Conservation (phyloP, 306 rosid genomes). For the Prunus padus region DNA sequence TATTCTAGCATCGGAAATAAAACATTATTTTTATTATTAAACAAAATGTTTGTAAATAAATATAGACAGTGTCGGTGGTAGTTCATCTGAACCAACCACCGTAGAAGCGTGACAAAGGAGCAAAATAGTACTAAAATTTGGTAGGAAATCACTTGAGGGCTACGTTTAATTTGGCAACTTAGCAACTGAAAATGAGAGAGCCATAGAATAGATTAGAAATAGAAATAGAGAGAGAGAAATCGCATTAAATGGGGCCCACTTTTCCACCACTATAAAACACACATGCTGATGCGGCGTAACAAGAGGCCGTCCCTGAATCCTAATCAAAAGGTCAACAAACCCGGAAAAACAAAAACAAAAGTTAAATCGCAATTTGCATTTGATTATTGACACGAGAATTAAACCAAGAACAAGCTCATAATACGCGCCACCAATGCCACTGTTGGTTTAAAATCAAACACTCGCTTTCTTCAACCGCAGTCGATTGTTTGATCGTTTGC, state of each 20-base stretch:
- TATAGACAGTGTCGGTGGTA: too few relatives aligned
- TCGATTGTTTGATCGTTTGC: neutral
- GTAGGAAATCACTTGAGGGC: neutral
- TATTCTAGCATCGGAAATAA: too few relatives aligned
- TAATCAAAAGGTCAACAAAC: neutral
- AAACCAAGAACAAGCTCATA: neutral
- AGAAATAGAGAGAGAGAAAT: neutral
- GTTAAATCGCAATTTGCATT: neutral
- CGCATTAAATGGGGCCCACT: neutral
- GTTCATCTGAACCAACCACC: too few relatives aligned
- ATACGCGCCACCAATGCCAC: conserved; percentile 13
- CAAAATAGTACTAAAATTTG: neutral
- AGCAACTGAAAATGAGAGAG: neutral
- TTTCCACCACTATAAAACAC: neutral
- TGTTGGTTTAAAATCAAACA: neutral
- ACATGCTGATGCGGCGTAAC: neutral
- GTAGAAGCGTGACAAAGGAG: neutral
- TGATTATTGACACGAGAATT: neutral
- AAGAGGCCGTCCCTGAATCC: neutral
- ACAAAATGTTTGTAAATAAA: too few relatives aligned
- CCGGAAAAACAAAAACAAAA: neutral
- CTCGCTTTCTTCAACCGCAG: neutral
- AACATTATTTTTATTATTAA: too few relatives aligned
- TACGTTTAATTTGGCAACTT: neutral
- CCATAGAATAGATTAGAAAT: neutral